Evolutionary conservation across 148 eudicot genomes (phyloP).

Genomic region (Rheum nobile): DNA sequence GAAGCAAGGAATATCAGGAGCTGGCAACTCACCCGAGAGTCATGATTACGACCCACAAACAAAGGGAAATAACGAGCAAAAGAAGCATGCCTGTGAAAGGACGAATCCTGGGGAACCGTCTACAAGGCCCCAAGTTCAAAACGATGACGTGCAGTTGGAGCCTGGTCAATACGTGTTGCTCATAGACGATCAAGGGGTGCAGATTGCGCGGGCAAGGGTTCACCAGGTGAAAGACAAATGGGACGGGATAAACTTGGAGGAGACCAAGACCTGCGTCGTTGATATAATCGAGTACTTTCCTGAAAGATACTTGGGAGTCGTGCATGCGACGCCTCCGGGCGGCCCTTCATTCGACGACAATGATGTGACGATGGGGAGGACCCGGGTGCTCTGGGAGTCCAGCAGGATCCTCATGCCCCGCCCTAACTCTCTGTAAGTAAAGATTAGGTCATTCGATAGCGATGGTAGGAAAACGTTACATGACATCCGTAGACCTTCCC

Average conservation of each 20-base stretch:
- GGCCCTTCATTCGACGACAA: conserved; percentile 48
- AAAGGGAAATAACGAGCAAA: conserved; percentile 11
- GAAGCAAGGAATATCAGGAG: conserved; percentile 31
- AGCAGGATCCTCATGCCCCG: conserved; percentile 30
- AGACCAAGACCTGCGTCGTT: conserved; percentile 58
- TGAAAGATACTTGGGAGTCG: conserved; percentile 35
- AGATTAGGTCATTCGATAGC: neutral
- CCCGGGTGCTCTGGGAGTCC: conserved; percentile 62
- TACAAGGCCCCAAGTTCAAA: neutral
- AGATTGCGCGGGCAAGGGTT: conserved; percentile 66
- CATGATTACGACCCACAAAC: conserved; percentile 18
- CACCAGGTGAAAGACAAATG: conserved; percentile 59
- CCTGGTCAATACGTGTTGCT: conserved; percentile 64
- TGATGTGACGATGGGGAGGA: conserved; percentile 36
- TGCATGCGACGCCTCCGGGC: conserved; percentile 38
- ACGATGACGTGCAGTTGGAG: conserved; percentile 15
- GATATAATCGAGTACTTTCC: conserved; percentile 47
- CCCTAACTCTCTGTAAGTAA: conserved; percentile 9
- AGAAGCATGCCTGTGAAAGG: conserved; percentile 16
- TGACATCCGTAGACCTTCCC: neutral
- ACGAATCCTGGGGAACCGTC: neutral
- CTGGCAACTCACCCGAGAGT: conserved; percentile 25
- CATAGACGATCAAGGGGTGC: conserved; percentile 35
- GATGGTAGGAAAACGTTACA: neutral
- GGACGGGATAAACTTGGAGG: conserved; percentile 41